A percentile compares a stretch with the other conserved stretches of the same genome.
Conservation (phyloP, 352 stramenopile species). For the Peronospora belbahrii region DNA sequence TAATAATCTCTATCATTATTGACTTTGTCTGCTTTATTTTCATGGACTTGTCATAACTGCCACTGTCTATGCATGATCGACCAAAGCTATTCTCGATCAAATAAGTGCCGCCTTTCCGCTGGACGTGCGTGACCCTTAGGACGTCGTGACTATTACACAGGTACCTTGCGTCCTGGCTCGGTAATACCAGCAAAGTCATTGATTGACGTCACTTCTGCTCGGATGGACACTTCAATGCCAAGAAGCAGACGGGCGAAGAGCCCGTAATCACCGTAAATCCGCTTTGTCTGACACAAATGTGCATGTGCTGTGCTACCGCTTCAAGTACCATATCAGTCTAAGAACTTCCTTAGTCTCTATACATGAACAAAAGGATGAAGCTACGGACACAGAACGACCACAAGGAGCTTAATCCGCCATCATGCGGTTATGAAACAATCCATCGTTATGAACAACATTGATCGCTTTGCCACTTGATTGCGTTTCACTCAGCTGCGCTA, state of each 20-base stretch:
- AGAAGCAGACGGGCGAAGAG: slow-evolving; percentile 18
- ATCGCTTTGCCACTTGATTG: too few species aligned
- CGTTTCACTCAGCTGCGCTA: too few species aligned
- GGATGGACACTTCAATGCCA: slow-evolving; percentile 23
- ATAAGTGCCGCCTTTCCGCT: slow-evolving; percentile 37
- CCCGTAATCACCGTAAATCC: slow-evolving; percentile 1
- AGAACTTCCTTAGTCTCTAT: slow-evolving; percentile 58
- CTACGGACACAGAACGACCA: too few species aligned
- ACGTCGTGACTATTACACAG: too few species aligned
- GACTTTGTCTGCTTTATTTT: slow-evolving; percentile 4
- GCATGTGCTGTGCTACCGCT: slow-evolving; percentile 30
- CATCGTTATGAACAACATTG: too few species aligned
- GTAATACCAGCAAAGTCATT: slow-evolving; percentile 3
- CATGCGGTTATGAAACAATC: too few species aligned
- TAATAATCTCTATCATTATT: background rate
- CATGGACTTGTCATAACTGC: background rate
- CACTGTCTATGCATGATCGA: slow-evolving; percentile 2
- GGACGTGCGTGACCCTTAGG: slow-evolving; percentile 58
- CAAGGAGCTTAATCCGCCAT: too few species aligned
- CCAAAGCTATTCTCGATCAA: slow-evolving; percentile 49
- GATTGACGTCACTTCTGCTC: slow-evolving; percentile 17
- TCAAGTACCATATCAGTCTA: slow-evolving; percentile 71
- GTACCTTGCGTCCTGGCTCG: slow-evolving; percentile 24
- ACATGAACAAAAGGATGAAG: too few species aligned
- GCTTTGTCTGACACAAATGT: slow-evolving; percentile 17